Evolutionary conservation across 352 stramenopile species (phyloP), one percentile per base, ranked within the genome.

Genomic region (Phytophthora chlamydospora): DNA sequence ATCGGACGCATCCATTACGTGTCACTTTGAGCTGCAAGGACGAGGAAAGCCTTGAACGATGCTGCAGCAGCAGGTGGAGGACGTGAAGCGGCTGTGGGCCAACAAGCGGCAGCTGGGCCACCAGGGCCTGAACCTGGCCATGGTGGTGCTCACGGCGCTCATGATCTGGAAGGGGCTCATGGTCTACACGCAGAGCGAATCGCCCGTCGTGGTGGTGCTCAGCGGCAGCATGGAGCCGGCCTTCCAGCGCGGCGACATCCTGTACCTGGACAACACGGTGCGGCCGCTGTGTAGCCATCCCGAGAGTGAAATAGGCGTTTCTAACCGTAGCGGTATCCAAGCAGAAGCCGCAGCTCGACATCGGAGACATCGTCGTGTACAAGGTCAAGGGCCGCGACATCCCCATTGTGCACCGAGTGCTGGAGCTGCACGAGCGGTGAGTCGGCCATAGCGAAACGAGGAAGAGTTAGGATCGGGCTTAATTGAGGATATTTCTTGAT

Each of bases 101-200:
- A 99, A 99, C 82, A 99, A 99, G 82, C 91, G 97, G 34, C 92
- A 98, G 79, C 74, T 99, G 39, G 76, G 91, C 48, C 98, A 99
- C 75, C 97, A 99, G 78, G 76, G 88, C 31, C 85, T 99, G 34
- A 99, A 99, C 79, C 83, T 99, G 52, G 95, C 95, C 49, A 98
- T 99, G 95, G 98, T 99, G 68, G 95, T 99, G 56, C 97, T 99
- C 65, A 98, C 89, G 39, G 97, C 97, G 39, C 80, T 99, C 38
- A 99, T 99, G 97, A 99, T 99, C 70, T 99, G 97, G 97, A 99
- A 99, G 69, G 94, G 88, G 35, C 85, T 99, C 49, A 99, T 99
- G 95, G 90, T 98, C 50, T 88, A 96, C 49, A 99, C 97, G 34
- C 94, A 98, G 76, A 98, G 90, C 52, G 97, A 99, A 87, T 97